A percentile compares a stretch with the other conserved stretches of the same genome.
Evolutionary conservation across 352 stramenopile species (phyloP).

Genomic region (Globisporangium spinosum): DNA sequence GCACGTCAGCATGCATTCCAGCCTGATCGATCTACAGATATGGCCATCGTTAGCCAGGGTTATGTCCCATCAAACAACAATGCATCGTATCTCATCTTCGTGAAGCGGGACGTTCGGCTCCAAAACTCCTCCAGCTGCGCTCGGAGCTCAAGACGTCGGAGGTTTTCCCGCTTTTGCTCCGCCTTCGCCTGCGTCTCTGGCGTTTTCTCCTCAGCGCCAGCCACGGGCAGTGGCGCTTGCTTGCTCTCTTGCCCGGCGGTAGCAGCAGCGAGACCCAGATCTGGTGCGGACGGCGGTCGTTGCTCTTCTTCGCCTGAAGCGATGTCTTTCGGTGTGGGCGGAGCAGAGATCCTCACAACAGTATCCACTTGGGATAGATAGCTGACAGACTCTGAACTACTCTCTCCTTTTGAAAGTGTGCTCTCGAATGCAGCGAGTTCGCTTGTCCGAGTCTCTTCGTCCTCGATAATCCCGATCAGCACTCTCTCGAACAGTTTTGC

Average conservation of each 20-base stretch:
- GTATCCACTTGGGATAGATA: conserved; percentile 11
- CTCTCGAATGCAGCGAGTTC: conserved; percentile 14
- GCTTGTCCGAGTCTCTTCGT: conserved; percentile 11
- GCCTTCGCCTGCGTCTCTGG: conserved; percentile 1
- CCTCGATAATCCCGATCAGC: conserved; percentile 18
- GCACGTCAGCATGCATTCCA: conserved; percentile 31
- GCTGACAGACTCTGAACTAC: not conserved
- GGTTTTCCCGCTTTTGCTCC: conserved; percentile 5
- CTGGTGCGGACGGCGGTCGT: not conserved
- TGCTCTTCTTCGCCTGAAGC: not conserved
- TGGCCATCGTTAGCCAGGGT: too few relatives aligned
- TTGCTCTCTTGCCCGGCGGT: conserved; percentile 5
- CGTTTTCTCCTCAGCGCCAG: conserved; percentile 13
- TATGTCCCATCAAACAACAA: not conserved
- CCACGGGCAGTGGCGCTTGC: not conserved
- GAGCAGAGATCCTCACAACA: conserved; percentile 6
- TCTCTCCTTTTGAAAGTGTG: conserved; percentile 3
- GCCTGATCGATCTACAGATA: conserved; percentile 22
- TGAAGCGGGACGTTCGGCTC: conserved; percentile 11
- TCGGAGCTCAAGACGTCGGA: conserved; percentile 2
- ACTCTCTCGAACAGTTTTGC: conserved; percentile 50
- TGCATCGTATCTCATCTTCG: conserved; percentile 6
- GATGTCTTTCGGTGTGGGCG: not conserved
- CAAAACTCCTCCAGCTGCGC: conserved; percentile 20
- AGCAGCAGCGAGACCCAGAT: not conserved